Conservation (phyloP, 495 filamentous ascomycete genomes). For the Pyrenula aspistea region DNA sequence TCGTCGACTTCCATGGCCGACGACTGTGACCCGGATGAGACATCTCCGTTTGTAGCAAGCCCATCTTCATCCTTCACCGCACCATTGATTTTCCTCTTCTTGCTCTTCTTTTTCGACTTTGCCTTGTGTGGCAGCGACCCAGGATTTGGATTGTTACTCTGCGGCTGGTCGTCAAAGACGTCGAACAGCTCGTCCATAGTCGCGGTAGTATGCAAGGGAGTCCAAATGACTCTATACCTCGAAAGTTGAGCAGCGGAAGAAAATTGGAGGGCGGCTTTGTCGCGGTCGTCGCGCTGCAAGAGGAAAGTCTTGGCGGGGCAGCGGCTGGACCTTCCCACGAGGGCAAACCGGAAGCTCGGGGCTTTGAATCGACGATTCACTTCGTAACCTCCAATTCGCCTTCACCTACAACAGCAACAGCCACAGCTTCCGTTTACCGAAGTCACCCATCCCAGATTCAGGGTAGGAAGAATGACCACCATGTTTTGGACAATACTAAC, state of each 20-base stretch:
- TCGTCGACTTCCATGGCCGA: slow-evolving; percentile 20
- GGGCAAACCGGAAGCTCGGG: background rate
- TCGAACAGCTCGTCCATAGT: slow-evolving; percentile 75
- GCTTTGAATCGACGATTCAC: background rate
- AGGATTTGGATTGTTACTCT: slow-evolving; percentile 10
- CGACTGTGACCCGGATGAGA: slow-evolving; percentile 11
- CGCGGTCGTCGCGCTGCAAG: background rate
- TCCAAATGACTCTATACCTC: background rate
- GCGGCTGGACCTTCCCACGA: background rate
- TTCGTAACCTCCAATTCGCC: background rate
- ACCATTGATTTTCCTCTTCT: slow-evolving; percentile 77
- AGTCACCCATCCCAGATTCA: no score
- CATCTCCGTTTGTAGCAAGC: slow-evolving; percentile 15
- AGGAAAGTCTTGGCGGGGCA: background rate
- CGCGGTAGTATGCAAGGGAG: slow-evolving; percentile 1
- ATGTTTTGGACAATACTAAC: slow-evolving; percentile 2
- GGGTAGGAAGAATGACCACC: background rate
- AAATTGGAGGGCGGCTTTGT: background rate
- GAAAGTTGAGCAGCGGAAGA: background rate
- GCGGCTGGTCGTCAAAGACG: slow-evolving; percentile 63
- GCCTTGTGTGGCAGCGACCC: slow-evolving; percentile 9
- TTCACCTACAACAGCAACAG: background rate
- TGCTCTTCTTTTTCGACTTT: slow-evolving; percentile 44
- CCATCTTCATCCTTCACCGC: slow-evolving; percentile 45
- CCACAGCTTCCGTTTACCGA: no score